A percentile compares a stretch with the other conserved stretches of the same genome.
Evolutionary conservation across 441 rosid species (phyloP).

Genomic region (Theobroma grandiflorum): DNA sequence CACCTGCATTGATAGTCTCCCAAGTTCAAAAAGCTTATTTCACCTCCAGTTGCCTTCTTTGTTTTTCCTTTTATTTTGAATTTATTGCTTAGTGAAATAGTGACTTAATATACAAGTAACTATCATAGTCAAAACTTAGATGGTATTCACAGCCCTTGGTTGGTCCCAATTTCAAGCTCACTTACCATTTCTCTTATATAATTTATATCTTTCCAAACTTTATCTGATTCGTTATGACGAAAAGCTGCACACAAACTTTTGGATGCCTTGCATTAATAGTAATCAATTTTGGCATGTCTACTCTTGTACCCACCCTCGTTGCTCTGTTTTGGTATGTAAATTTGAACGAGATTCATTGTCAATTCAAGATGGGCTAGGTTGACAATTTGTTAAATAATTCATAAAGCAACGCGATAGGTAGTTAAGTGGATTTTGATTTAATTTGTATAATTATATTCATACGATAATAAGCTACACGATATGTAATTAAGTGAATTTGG

Average conservation of each 20-base stretch:
- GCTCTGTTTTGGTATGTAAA: neutral
- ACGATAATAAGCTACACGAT: neutral
- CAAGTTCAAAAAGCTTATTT: neutral
- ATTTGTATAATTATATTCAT: neutral
- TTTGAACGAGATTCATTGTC: conserved; percentile 2
- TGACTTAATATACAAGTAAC: neutral
- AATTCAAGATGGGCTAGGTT: neutral
- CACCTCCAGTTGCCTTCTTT: neutral
- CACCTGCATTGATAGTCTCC: neutral
- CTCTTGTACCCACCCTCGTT: neutral
- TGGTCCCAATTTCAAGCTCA: neutral
- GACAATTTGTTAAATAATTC: neutral
- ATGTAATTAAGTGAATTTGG: too few species aligned
- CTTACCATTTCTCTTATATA: neutral
- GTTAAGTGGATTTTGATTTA: neutral
- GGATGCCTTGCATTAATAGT: neutral
- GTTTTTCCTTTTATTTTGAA: neutral
- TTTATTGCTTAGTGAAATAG: neutral
- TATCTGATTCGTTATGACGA: neutral
- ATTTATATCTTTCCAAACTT: neutral
- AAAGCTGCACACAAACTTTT: neutral
- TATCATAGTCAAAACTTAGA: neutral
- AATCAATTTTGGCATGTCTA: neutral
- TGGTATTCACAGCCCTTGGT: neutral
- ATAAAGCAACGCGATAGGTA: neutral